phyloP scores from a whole-genome alignment of 768 basidiomycete species.

The Tremella mesenterica region DNA sequence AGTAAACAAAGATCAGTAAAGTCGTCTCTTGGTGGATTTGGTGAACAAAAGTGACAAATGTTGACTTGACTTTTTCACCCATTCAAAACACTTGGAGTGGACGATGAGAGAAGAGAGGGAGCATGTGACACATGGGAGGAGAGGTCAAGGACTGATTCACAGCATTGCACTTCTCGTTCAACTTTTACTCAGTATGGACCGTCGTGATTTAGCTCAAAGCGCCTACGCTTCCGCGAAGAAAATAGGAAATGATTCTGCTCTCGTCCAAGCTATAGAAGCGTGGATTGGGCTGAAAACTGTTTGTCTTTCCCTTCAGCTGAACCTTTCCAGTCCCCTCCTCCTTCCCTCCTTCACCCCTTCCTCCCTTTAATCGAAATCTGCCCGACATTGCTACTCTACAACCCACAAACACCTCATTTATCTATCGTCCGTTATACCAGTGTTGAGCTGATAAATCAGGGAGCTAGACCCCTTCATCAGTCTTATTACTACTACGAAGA shows the following conservation, averaged over 20 bases:
- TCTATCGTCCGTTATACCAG: background rate
- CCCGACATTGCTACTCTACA: background rate
- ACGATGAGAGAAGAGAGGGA: background rate
- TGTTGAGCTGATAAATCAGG: conserved; percentile 13
- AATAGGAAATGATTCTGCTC: conserved; percentile 80
- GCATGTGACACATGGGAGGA: background rate
- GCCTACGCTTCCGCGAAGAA: conserved; percentile 73
- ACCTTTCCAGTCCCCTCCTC: too few relatives aligned
- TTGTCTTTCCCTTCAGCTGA: conserved; percentile 15
- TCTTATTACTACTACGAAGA: conserved; percentile 46
- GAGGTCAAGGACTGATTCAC: conserved; percentile 1
- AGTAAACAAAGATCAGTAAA: too few relatives aligned
- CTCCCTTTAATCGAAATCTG: background rate
- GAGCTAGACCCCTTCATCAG: conserved; percentile 41
- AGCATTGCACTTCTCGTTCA: conserved; percentile 77
- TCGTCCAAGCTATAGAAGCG: conserved; percentile 83
- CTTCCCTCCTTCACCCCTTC: background rate
- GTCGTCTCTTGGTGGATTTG: too few relatives aligned
- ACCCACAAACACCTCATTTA: background rate
- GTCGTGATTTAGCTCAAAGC: conserved; percentile 75
- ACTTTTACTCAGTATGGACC: conserved; percentile 81
- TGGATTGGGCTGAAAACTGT: conserved; percentile 47
- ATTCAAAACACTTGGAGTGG: background rate
- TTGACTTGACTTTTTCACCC: too few relatives aligned
- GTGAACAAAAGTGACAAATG: too few relatives aligned